Base-by-base conservation (phyloP, 2,329 filamentous ascomycete species). In the Aspergillus sp. region DNA sequence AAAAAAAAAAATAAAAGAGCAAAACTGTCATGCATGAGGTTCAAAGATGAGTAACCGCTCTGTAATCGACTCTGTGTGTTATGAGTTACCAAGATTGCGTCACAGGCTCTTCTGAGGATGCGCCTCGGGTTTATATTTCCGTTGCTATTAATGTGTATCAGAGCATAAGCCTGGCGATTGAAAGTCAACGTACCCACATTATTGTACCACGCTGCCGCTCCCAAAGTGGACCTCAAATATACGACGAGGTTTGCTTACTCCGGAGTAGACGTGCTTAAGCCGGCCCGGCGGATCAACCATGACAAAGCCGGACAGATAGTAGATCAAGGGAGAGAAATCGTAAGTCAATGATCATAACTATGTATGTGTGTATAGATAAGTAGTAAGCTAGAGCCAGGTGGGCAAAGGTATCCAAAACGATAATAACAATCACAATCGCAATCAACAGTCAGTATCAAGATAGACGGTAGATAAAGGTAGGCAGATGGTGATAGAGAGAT, bases 401-500 rank as follows among this genome's bases (percentile, higher is more conserved):
- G 55, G 47, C 46, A 57, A 57, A 57, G 55, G 55, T 57, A 57
- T 57, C 55, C 55, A 57, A 17, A 57, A 57, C 19, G 7, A 47
- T 34, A 46, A 54, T 41, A 8, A 41, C 34, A 41, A 41, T 15
- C 34, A 41, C 34, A 38, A 41, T 41, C 34, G 9, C 34, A 46
- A n/a, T n/a, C 13, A 43, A 47, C 19, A 45, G 11, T 0, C 38
- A 54, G 31, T 23, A 9, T 17, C 28, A 17, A 19, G 49, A 49
- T 25, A 1, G 17, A 19, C 19, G 1, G 25, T 28, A 28, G 25
- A 28, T 51, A 48, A 48, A 30, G 9, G 34, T 43, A 47, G 43
- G 31, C 43, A 22, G 17, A 50, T 31, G 25, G 30, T 22, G 54
- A 30, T 50, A 43, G 22, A 30, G 15, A 28, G 46, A 50, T n/a